Evolutionary conservation across 345 rosid species (phyloP), one percentile per base, ranked within the genome.

Genomic region (Eucalyptus rudis): DNA sequence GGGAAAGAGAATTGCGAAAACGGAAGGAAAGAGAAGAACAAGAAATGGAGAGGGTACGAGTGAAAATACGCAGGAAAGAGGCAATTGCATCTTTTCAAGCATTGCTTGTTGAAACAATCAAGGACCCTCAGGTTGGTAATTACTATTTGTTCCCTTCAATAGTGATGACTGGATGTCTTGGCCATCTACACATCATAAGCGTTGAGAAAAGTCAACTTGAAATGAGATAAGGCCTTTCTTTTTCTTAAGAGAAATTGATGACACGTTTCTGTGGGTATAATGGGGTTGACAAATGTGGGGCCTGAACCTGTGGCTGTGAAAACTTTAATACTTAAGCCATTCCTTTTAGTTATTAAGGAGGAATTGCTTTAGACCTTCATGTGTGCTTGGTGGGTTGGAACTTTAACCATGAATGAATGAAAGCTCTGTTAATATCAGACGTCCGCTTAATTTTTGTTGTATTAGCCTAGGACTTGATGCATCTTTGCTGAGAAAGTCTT

Each of bases 21-120:
- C 92, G 98, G 90, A 97, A 97, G 90, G 99, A 96, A 93, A 93
- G 99, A 91, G 99, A 97, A 90, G 98, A 96, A 90, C 97, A 94
- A 92, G 99, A 97, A 93, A 95, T 96, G 97, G 98, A 95, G 90
- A 95, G 99, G 93, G 98, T 98, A 89, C 95, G 97, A 36, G 88
- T 91, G 62, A 98, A 98, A 94, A 92, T 98, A 90, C 94, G 98
- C 87, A 94, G 98, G 92, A 98, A 97, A 91, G 99, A 97, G 88
- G 98, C 98, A n/a, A 92, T 95, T 86, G 86, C 96, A 76, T 97
- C 99, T 89, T 97, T 95, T 91, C 98, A 98, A 94, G 98, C 98
- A 89, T 94, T 98, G 93, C 96, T 98, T 89, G 97, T 98, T 92
- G 99, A 98, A 93, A 95, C 93, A 84, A 96, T 98, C 71, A 97